A percentile compares a stretch with the other conserved stretches of the same genome.
phyloP scores from a whole-genome alignment of 2,329 filamentous ascomycete species.

The Ophiostoma sp. region DNA sequence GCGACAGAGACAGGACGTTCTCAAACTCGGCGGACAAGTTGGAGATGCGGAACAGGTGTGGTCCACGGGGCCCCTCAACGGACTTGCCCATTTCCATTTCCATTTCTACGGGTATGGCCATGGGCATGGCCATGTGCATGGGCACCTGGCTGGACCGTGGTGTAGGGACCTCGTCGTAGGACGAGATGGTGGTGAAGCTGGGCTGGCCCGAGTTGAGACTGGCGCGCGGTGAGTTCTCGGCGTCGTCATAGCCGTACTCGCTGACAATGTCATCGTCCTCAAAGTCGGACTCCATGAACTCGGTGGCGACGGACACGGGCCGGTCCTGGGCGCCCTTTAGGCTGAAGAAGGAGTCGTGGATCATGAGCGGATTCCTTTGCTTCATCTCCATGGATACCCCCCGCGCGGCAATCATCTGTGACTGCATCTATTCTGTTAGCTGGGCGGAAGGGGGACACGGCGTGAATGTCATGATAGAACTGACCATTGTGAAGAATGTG shows the following conservation, averaged over 20 bases:
- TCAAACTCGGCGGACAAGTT: constrained; percentile 53
- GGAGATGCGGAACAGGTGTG: constrained; percentile 77
- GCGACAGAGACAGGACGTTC: constrained; percentile 62
- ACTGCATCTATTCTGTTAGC: constrained; percentile 16
- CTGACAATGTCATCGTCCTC: constrained; percentile 59
- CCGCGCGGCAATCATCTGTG: constrained; percentile 29
- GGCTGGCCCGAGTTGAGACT: constrained; percentile 67
- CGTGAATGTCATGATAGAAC: neutral
- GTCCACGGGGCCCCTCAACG: constrained; percentile 75
- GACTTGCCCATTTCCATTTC: constrained; percentile 45
- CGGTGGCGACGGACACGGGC: constrained; percentile 66
- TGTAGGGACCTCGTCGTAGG: constrained; percentile 76
- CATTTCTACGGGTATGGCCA: constrained; percentile 55
- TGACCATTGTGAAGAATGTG: neutral
- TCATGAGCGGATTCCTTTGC: constrained; percentile 40
- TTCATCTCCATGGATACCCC: constrained; percentile 47
- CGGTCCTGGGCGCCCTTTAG: constrained; percentile 49
- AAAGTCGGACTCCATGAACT: constrained; percentile 72
- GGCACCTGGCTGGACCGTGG: constrained; percentile 57
- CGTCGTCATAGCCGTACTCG: constrained; percentile 55
- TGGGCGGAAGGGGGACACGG: neutral
- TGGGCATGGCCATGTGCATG: constrained; percentile 26
- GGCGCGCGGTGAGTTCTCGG: constrained; percentile 56
- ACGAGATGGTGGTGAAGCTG: constrained; percentile 82
- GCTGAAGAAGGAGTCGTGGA: constrained; percentile 58